Evolutionary conservation across 495 filamentous ascomycete genomes (phyloP), one percentile per base, ranked within the genome.

Genomic region (Pseudomonodictys pantanalensis): DNA sequence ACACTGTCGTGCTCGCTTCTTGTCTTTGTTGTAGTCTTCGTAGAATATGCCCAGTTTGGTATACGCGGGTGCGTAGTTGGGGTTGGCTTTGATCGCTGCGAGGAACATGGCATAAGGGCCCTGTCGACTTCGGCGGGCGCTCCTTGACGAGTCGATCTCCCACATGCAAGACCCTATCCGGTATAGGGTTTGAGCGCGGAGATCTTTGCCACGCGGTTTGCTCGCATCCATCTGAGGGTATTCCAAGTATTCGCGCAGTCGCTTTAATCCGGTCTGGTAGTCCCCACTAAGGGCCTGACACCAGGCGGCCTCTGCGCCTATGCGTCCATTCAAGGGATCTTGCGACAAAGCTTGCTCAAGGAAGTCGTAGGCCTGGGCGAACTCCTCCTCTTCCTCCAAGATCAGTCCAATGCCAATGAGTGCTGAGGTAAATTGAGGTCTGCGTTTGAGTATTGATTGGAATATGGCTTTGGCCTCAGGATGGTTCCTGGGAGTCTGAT

Each of bases 11-110:
- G 91, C 90, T 65, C 93, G 78, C 60, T 83, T 84, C 71, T 84
- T 89, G 73, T 97, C 92, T 59, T 84, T 88, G 56, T 83, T 85
- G 63, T 97, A 96, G 61, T 97, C 95, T 10, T 85, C 85, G 68
- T 95, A 99, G 74, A 86, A 99, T n/a, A 92, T 76, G n/a, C 93
- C 93, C 9, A 99, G 82, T 52, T 83, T 92, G 0, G 91, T 95
- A 74, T 97, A 99, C 0, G 93, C 85, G 3, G 93, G 91, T 1
- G 93, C 92, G 72, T 82, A 93, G 66, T 89, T 97, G 69, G 93
- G 80, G 66, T 96, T 92, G 29, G 82, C 84, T 64, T 95, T 90
- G 24, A 97, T 79, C 0, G 95, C 84, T 25, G 85, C 83, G 7
- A 97, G 78, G 69, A 96, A 97, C 68, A 82, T 85, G 10, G 85